Base-by-base conservation (phyloP, 495 filamentous ascomycete species). In the Cairneyella variabilis region DNA sequence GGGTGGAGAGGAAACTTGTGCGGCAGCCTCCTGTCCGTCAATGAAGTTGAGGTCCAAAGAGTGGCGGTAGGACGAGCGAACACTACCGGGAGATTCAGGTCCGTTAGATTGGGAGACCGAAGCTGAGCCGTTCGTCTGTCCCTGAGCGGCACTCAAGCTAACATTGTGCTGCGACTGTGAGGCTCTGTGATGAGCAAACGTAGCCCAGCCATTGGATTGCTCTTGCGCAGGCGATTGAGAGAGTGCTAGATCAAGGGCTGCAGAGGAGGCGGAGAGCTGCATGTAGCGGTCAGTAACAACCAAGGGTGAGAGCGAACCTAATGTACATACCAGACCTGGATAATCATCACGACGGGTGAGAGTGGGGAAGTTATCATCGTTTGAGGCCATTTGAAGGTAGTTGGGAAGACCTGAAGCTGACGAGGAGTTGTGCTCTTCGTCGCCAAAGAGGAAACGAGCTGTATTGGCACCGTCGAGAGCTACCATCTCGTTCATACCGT, bases 371-470 rank as follows among this genome's bases (percentile, higher is more conserved):
- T 83, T 83, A 64, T 91, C 84, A 66, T 92, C 86, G 44, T 81
- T 77, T 42, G 84, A 78, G 39, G 86, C 86, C 75, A 93, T 82
- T 59, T 82, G 76, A 38, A 90, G 76, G 65, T 83, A 85, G 44
- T 77, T 81, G 60, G 81, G 90, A 56, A 8, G 8, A 8, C 81
- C 77, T 39, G 84, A 79, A 4, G 82, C 76, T 22, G 83, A 84
- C 1, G 81, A 76, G 36, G 70, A 60, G 25, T 65, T 64, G 7
- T 20, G n/a, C 23, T 91, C 88, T 58, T 96, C 90, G 64, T 85
- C 86, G 28, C 84, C 86, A 61, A 96, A 95, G 8, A 96, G 73
- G 63, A 91, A 95, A 38, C 85, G 83, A 12, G 89, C 76, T 6
- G 86, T 90, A 64, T 93, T 88, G 70, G 86, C 86, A 41, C 81